These are phyloP conservation scores for Globisporangium acanthophoron DNA, from an alignment of 352 stramenopile species.

Conservation along the genomic window DNA sequence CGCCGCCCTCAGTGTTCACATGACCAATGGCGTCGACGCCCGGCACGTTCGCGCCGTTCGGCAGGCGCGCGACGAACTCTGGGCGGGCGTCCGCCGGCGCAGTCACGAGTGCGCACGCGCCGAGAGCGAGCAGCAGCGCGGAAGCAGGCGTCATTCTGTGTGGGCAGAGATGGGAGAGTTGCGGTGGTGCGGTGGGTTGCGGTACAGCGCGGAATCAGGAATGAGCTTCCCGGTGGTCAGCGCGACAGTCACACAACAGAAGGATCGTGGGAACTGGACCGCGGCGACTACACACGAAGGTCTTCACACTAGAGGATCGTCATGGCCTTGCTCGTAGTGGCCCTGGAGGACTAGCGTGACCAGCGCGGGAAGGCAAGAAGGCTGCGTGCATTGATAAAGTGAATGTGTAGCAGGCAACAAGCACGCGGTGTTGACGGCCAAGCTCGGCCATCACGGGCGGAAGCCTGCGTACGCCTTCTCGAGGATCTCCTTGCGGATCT, in stretches of 20 bases:
- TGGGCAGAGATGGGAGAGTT: no score
- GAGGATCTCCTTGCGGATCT: slow-evolving; percentile 93
- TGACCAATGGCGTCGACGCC: slow-evolving; percentile 25
- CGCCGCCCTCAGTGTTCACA: slow-evolving; percentile 12
- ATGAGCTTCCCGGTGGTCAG: no score
- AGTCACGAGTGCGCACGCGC: neutral
- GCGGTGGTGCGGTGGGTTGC: no score
- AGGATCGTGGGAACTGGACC: no score
- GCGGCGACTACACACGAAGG: no score
- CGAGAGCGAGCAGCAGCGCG: neutral
- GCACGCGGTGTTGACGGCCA: neutral
- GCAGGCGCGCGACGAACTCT: neutral
- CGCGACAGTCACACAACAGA: no score
- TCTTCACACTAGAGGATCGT: no score
- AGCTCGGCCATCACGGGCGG: slow-evolving; percentile 26
- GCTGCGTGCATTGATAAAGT: neutral
- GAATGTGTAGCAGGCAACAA: neutral
- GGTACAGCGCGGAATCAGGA: no score
- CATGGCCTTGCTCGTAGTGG: no score
- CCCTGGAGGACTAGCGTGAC: no score
- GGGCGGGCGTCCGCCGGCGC: neutral
- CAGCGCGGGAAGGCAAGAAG: no score
- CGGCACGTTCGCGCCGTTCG: neutral
- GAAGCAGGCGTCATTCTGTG: no score
- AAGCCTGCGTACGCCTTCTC: slow-evolving; percentile 89